Base-by-base conservation (phyloP, 176 grass and related monocot genomes). In the Eremochloa ophiuroides region DNA sequence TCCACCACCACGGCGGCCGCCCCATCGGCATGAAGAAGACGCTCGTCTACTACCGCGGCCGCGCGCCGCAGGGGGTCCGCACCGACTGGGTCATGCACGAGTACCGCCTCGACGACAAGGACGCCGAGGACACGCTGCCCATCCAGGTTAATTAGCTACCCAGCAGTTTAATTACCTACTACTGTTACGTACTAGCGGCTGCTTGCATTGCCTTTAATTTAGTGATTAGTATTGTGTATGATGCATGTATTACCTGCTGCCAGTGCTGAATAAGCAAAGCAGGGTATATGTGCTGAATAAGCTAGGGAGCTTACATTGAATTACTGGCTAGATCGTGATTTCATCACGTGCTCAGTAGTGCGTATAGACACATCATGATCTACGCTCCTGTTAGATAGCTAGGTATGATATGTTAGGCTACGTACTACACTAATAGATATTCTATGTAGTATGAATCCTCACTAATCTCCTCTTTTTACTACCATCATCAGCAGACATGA, bases 71-170 rank as follows among this genome's bases (percentile, higher is more conserved):
- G 78, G 95, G 95, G 6, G 84, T 93, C 2, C 91, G 95, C 29
- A 98, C 95, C 44, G 91, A 95, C 64, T 99, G 96, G 96, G 96
- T 99, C 56, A 99, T 99, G 96, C 96, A 99, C 31, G 96, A 99
- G 87, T 99, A 99, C 71, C 93, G 96, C 29, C 91, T 95, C 67
- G 96, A 99, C 64, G 96, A 99, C 70, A 99, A 95, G 80, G 96
- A 95, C 70, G 89, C 88, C 28, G 93, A 93, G 79, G 95, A 94
- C 50, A 91, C 95, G 56, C 88, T 84, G 78, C 84, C 86, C 47
- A 91, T 98, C 77, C 90, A 98, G 95, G 95, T 97, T 77, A 6
- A n/a, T n/a, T n/a, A n/a, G n/a, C n/a, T n/a, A n/a, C n/a, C n/a
- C n/a, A n/a, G n/a, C n/a, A n/a, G n/a, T n/a, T n/a, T n/a, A n/a